Conservation (phyloP, 257 asterid genomes). For the Lantana camara region DNA sequence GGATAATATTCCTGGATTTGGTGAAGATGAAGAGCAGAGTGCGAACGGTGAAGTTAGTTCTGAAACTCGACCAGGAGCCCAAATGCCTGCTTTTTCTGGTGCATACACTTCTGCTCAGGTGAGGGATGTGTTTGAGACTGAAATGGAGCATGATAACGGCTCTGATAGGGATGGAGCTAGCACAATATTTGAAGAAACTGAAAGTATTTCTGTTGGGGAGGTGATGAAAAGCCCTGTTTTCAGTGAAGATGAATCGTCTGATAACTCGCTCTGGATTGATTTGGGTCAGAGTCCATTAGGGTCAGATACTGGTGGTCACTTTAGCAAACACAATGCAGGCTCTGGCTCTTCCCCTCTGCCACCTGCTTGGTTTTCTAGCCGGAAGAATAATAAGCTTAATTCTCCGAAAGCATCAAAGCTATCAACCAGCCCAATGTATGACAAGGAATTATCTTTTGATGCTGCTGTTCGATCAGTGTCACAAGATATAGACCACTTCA, state of each 20-base stretch:
- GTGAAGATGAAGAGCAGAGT: slow-evolving; percentile 63
- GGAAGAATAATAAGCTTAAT: slow-evolving; percentile 57
- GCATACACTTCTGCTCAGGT: slow-evolving; percentile 97
- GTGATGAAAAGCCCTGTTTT: slow-evolving; percentile 95
- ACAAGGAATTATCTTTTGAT: slow-evolving; percentile 80
- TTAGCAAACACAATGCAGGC: slow-evolving; percentile 48
- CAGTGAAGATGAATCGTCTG: slow-evolving; percentile 97
- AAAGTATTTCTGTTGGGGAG: slow-evolving; percentile 89
- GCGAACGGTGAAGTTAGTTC: slow-evolving; percentile 58
- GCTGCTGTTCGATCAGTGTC: slow-evolving; percentile 89
- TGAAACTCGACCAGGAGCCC: slow-evolving; percentile 65
- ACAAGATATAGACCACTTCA: slow-evolving; percentile 72
- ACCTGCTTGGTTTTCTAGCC: slow-evolving; percentile 82
- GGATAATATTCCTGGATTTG: slow-evolving; percentile 84
- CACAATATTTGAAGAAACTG: slow-evolving; percentile 93
- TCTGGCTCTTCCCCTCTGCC: slow-evolving; percentile 64
- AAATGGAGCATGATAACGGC: slow-evolving; percentile 86
- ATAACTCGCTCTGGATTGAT: slow-evolving; percentile 96
- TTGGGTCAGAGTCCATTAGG: slow-evolving; percentile 93
- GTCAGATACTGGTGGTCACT: slow-evolving; percentile 61
- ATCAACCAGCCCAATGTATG: slow-evolving; percentile 66
- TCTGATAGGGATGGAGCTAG: slow-evolving; percentile 95
- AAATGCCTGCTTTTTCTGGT: slow-evolving; percentile 99
- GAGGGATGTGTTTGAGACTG: slow-evolving; percentile 87
- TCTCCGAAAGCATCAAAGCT: slow-evolving; percentile 73